These are phyloP conservation scores for Wickerhamiella allomyrinae DNA, from an alignment of 805 yeast species.

Conservation along the genomic window DNA sequence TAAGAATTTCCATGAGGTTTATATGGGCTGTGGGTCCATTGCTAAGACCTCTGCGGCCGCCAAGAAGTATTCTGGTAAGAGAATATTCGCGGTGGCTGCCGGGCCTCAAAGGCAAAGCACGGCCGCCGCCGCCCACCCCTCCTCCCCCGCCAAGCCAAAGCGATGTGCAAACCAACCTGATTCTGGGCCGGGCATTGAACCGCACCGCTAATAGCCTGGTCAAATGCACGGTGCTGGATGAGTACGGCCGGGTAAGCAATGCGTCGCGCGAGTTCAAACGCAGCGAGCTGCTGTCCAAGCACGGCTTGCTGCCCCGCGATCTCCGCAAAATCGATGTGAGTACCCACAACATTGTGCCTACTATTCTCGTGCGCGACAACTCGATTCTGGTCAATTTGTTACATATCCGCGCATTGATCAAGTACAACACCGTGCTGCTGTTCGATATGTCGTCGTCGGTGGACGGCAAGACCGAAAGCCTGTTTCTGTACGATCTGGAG, in stretches of 20 bases:
- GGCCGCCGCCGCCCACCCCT: no score
- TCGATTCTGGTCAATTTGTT: conserved; percentile 71
- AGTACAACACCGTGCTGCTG: conserved; percentile 60
- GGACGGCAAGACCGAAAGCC: conserved; percentile 52
- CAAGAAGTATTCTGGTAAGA: not conserved
- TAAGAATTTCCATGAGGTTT: no score
- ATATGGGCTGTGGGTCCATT: not conserved
- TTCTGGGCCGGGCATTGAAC: conserved; percentile 16
- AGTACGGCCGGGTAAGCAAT: conserved; percentile 49
- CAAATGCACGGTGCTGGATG: conserved; percentile 71
- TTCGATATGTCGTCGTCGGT: conserved; percentile 53
- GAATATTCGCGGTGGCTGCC: no score
- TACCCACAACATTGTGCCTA: conserved; percentile 73
- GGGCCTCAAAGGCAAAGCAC: no score
- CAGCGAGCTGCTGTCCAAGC: conserved; percentile 53
- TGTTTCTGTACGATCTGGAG: conserved; percentile 71
- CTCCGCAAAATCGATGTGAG: conserved; percentile 76
- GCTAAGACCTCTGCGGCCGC: not conserved
- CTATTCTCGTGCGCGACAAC: conserved; percentile 62
- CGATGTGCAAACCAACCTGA: conserved; percentile 16
- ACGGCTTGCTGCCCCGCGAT: conserved; percentile 79
- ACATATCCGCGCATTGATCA: conserved; percentile 82
- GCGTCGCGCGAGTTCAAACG: conserved; percentile 63
- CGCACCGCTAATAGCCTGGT: conserved; percentile 29
- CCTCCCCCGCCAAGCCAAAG: no score